Evolutionary conservation across 371 early-diverging fungal genomes (phyloP).

Genomic region (Entomophthora muscae): DNA sequence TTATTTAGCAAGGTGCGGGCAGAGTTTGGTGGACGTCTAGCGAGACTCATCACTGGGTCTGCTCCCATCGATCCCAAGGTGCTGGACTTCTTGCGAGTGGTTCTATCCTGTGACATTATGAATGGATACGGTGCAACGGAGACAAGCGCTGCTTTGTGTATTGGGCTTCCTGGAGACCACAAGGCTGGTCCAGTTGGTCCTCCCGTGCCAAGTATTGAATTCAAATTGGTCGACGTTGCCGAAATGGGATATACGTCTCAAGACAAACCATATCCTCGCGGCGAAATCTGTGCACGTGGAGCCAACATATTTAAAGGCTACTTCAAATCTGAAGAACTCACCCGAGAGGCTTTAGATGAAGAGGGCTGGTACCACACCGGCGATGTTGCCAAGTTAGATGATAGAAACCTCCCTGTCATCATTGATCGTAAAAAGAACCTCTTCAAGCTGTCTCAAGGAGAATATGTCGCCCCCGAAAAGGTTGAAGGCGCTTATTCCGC

Average conservation of each 20-base stretch:
- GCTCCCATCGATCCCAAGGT: slow-evolving; percentile 84
- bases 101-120: slow-evolving; percentile 36
- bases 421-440: slow-evolving; percentile 96
- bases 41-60: slow-evolving; percentile 58
- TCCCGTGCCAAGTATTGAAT: slow-evolving; percentile 20
- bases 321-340: slow-evolving; percentile 68
- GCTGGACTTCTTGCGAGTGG: slow-evolving; percentile 72
- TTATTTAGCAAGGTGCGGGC: slow-evolving; percentile 75
- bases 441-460: slow-evolving; percentile 86
- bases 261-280: slow-evolving; percentile 63
- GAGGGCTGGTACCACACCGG: slow-evolving; percentile 88
- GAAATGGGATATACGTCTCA: slow-evolving; percentile 69
- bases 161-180: slow-evolving; percentile 2
- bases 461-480: slow-evolving; percentile 97
- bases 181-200: not conserved
- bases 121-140: slow-evolving; percentile 17
- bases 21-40: slow-evolving; percentile 79
- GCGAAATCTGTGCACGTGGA: slow-evolving; percentile 87
- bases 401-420: slow-evolving; percentile 40
- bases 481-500: slow-evolving; percentile 19
- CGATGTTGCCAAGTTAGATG: slow-evolving; percentile 65
- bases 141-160: not conserved
- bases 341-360: slow-evolving; percentile 51
- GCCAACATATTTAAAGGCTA: slow-evolving; percentile 59
- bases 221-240: slow-evolving; percentile 82